Evolutionary conservation across 805 yeast genomes (phyloP).

Genomic region (Cyberlindnera japonica): DNA sequence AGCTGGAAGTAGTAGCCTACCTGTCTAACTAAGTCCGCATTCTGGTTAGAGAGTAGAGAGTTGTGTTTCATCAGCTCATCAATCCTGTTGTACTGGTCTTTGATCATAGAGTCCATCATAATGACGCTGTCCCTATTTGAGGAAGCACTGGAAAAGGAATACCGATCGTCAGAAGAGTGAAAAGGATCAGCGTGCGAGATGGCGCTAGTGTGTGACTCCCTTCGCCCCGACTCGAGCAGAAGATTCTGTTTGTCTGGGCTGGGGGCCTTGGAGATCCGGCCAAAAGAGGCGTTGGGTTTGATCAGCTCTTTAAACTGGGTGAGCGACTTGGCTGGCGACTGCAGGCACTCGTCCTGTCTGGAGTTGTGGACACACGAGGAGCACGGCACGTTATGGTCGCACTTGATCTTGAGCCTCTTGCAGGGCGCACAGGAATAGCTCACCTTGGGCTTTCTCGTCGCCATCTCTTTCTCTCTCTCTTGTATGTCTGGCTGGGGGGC

Average conservation of each 20-base stretch:
- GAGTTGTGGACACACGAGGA: conserved; percentile 15
- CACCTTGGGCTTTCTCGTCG: conserved; percentile 15
- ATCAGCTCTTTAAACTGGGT: conserved; percentile 21
- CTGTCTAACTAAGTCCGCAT: conserved; percentile 14
- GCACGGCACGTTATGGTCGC: conserved; percentile 22
- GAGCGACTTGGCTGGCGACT: conserved; percentile 15
- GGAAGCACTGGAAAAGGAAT: not conserved
- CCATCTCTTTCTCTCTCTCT: conserved; percentile 1
- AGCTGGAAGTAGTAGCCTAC: conserved; percentile 5
- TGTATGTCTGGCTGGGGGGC: too few relatives aligned
- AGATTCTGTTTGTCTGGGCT: conserved; percentile 2
- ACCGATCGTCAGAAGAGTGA: conserved; percentile 4
- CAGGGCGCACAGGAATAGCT: conserved; percentile 22
- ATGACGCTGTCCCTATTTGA: not conserved
- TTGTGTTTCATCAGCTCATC: conserved; percentile 10
- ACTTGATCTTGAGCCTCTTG: conserved; percentile 18
- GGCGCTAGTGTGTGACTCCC: conserved; percentile 5
- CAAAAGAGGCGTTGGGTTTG: conserved; percentile 19
- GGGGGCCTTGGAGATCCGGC: conserved; percentile 14
- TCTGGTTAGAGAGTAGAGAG: conserved; percentile 5
- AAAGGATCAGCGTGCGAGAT: conserved; percentile 5
- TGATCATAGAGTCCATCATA: conserved; percentile 3
- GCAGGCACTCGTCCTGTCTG: conserved; percentile 17
- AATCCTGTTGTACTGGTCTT: conserved; percentile 1
- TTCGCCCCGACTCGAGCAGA: not conserved